Evolutionary conservation across 495 filamentous ascomycete genomes (phyloP).

Genomic region (Elaphomyces granulatus): DNA sequence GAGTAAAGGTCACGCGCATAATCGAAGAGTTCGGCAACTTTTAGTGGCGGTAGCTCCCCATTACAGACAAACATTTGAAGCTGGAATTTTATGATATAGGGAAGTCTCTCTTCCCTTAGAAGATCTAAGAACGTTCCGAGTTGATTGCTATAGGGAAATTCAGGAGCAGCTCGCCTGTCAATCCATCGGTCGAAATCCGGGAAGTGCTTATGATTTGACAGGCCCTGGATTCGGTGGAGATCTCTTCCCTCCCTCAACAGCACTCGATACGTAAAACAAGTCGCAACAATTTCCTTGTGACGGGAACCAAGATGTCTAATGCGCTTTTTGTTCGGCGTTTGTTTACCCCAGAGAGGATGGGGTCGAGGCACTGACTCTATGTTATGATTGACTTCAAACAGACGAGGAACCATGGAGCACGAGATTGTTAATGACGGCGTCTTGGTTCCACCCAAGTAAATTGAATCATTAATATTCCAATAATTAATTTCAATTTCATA

Average conservation of each 20-base stretch:
- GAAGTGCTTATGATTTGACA: constrained; percentile 1
- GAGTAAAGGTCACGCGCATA: constrained; percentile 8
- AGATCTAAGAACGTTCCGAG: neutral
- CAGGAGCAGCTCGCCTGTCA: neutral
- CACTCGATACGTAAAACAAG: constrained; percentile 6
- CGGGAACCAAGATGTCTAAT: constrained; percentile 1
- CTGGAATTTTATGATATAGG: constrained; percentile 25
- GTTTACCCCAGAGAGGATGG: too few relatives aligned
- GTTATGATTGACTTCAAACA: constrained; percentile 2
- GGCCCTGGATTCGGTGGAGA: neutral
- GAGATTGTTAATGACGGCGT: constrained; percentile 1
- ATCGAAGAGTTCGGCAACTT: constrained; percentile 25
- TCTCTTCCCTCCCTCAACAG: neutral
- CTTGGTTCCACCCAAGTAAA: constrained; percentile 1
- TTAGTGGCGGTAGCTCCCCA: constrained; percentile 32
- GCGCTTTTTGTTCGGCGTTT: constrained; percentile 3
- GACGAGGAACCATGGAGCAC: neutral
- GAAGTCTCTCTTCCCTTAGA: neutral
- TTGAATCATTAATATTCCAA: constrained; percentile 1
- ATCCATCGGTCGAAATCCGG: constrained; percentile 2
- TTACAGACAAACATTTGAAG: constrained; percentile 40
- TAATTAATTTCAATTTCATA: constrained; percentile 3
- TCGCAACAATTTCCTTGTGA: constrained; percentile 3
- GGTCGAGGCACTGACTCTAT: too few relatives aligned
- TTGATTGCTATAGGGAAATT: neutral